Evolutionary conservation across 805 yeast species (phyloP).

Genomic region (Yamadazyma phyllophila): DNA sequence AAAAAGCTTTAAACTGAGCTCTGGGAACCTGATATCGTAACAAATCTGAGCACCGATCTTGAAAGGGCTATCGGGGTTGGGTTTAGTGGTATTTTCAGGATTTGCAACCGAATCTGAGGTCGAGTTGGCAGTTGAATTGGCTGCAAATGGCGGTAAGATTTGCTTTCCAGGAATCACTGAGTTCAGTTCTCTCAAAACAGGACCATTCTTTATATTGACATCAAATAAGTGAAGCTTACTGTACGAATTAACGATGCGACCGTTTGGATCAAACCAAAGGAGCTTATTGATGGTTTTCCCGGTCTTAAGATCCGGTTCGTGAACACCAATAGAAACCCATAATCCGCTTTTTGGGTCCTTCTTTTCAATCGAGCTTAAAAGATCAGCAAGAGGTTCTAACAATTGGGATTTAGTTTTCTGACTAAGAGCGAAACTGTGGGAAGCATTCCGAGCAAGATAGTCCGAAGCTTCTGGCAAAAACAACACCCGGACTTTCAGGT

Average conservation of each 20-base stretch:
- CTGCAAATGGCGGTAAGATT: slow-evolving; percentile 55
- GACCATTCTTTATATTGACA: slow-evolving; percentile 79
- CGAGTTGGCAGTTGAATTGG: slow-evolving; percentile 20
- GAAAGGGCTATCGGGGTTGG: slow-evolving; percentile 12
- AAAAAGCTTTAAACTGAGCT: slow-evolving; percentile 63
- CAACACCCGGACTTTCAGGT: slow-evolving; percentile 58
- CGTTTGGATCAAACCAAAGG: slow-evolving; percentile 65
- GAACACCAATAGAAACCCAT: slow-evolving; percentile 82
- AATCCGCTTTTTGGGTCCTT: slow-evolving; percentile 37
- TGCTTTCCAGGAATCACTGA: slow-evolving; percentile 77
- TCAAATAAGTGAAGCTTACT: slow-evolving; percentile 90
- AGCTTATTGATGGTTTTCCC: slow-evolving; percentile 60
- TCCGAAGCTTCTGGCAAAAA: slow-evolving; percentile 95
- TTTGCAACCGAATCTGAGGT: too few relatives aligned
- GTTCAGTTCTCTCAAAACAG: slow-evolving; percentile 70
- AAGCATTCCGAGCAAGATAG: slow-evolving; percentile 70
- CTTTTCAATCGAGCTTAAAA: slow-evolving; percentile 37
- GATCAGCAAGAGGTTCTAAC: slow-evolving; percentile 41
- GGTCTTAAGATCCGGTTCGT: slow-evolving; percentile 59
- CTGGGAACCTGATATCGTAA: slow-evolving; percentile 88
- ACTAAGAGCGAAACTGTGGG: slow-evolving; percentile 63
- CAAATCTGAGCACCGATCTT: slow-evolving; percentile 74
- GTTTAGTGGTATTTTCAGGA: too few relatives aligned
- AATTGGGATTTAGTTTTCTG: slow-evolving; percentile 36
- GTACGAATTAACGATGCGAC: slow-evolving; percentile 66